A percentile compares a stretch with the other conserved stretches of the same genome.
phyloP scores from a whole-genome alignment of 2,329 filamentous ascomycete genomes.

The Akanthomyces uredinophilus region DNA sequence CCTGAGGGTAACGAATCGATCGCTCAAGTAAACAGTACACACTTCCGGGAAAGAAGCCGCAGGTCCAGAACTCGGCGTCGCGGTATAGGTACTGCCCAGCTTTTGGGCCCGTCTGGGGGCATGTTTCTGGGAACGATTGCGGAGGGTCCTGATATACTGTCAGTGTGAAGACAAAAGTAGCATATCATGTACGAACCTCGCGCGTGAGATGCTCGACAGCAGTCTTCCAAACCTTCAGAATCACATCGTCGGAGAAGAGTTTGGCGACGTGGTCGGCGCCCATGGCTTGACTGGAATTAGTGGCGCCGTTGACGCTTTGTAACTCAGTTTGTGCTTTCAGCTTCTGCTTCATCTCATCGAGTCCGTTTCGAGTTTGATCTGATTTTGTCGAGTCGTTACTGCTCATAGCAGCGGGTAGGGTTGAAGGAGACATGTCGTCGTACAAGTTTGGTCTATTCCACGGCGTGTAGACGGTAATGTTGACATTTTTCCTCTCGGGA shows the following conservation, averaged over 20 bases:
- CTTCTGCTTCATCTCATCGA: neutral
- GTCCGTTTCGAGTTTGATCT: neutral
- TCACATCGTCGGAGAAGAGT: neutral
- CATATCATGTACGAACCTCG: neutral
- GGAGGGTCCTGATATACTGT: neutral
- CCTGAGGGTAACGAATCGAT: slow-evolving; percentile 25
- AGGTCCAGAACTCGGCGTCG: slow-evolving; percentile 36
- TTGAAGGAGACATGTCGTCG: neutral
- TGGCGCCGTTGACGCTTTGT: neutral
- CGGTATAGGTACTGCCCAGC: slow-evolving; percentile 25
- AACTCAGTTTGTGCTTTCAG: neutral
- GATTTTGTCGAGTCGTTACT: neutral
- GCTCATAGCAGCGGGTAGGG: neutral
- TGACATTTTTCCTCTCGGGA: neutral
- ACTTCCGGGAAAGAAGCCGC: slow-evolving; percentile 37
- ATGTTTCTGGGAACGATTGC: slow-evolving; percentile 27
- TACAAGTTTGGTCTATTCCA: neutral
- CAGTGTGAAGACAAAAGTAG: neutral
- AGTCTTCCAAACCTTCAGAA: slow-evolving; percentile 16
- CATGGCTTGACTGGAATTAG: neutral
- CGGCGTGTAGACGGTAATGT: neutral
- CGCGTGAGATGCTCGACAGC: slow-evolving; percentile 10
- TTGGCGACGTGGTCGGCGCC: neutral
- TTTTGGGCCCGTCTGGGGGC: slow-evolving; percentile 24
- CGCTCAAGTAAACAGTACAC: slow-evolving; percentile 33